Base-by-base conservation (phyloP, 2,329 filamentous ascomycete species). In the Zasmidium angulare region DNA sequence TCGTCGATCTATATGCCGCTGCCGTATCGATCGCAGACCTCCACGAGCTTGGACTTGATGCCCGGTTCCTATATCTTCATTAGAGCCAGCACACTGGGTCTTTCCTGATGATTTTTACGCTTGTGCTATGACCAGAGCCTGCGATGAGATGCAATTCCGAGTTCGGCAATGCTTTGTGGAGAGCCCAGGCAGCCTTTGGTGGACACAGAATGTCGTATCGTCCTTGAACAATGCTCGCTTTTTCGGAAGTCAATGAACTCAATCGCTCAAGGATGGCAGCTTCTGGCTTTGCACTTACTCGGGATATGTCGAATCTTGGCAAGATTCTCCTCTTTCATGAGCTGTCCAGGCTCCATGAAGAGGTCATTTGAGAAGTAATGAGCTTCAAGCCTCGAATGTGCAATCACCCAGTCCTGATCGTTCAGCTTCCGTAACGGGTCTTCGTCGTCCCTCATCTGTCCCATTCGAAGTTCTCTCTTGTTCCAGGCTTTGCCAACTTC, bases 211-310 rank as follows among this genome's bases (percentile, higher is more conserved):
- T 20, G 22, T 61, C 59, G 17, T 53, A 48, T 20, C 59, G 31
- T 14, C 59, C 59, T 47, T 61, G 54, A 9, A 61, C 55, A 11
- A 61, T 58, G 22, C 31, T 29, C 26, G 36, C 36, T 59, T 63
- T 26, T 24, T 24, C 36, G 20, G 17, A 12, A 6, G 26, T 29
- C 26, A 29, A 11, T 29, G 4, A 29, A 4, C 26, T 29, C n/a
- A n/a, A n/a, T n/a, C 11, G 26, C 26, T 29, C 26, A 29, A 29
- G 26, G 11, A 11, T 4, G 26, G 26, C 4, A 29, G 6, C 4
- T 4, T 29, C 6, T 6, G 26, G 11, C 26, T 6, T 29, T 29
- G 26, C 26, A 29, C 26, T 6, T 57, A 58, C 54, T 36, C 3
- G 59, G 55, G 26, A 61, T 57, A 21, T 54, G 6, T 26, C 22